A percentile compares a stretch with the other conserved stretches of the same genome.
These are phyloP conservation scores for Pythium biforme DNA, from an alignment of 352 stramenopile species.

Conservation along the genomic window DNA sequence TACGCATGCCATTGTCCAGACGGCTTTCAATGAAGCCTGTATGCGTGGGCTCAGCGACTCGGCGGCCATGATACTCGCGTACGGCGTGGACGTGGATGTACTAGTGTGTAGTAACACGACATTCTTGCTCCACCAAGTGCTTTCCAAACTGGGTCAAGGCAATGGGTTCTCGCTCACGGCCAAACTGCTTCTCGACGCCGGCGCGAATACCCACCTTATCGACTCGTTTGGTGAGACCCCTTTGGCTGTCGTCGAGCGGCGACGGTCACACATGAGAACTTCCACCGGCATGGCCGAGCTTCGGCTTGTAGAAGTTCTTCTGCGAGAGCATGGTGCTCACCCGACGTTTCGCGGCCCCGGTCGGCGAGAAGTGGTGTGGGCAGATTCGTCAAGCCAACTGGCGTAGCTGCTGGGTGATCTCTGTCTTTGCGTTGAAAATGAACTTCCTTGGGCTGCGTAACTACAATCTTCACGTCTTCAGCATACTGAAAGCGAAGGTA, in stretches of 20 bases:
- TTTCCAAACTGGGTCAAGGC: neutral
- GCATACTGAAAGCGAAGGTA: too few species aligned
- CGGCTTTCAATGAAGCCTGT: conserved; percentile 9
- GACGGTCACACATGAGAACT: neutral
- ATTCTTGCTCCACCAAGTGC: conserved; percentile 14
- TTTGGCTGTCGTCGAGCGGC: neutral
- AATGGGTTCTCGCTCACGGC: neutral
- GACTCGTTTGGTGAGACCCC: conserved; percentile 12
- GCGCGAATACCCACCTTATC: neutral
- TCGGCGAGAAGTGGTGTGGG: neutral
- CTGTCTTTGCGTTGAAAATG: too few species aligned
- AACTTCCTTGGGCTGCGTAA: too few species aligned
- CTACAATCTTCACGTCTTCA: too few species aligned
- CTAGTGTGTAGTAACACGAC: neutral
- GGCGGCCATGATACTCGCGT: neutral
- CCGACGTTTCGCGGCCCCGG: neutral
- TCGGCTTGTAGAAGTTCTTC: neutral
- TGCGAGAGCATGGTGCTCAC: neutral
- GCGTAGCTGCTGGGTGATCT: too few species aligned
- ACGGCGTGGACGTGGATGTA: conserved; percentile 9
- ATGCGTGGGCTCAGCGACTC: neutral
- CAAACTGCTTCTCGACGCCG: conserved; percentile 9
- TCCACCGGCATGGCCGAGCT: neutral
- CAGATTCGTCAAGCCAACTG: too few species aligned
- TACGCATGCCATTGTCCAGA: neutral